Evolutionary conservation across 371 early-diverging fungal genomes (phyloP), one percentile per base, ranked within the genome.

Genomic region (Mucor lusitanicus): DNA sequence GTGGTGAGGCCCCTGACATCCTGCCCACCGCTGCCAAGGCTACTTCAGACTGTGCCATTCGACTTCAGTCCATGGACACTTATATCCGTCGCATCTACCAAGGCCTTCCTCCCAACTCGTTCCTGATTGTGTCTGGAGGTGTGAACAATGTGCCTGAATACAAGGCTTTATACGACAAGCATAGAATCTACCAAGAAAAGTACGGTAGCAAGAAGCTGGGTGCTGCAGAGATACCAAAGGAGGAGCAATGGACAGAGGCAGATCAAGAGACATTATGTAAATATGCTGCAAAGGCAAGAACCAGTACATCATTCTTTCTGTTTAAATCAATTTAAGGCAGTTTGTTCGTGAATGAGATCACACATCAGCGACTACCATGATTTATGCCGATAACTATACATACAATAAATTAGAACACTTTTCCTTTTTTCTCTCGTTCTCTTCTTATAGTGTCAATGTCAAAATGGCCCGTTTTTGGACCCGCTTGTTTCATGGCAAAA

Each of bases 101-200:
- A 23, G 62, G 67, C 0, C 50, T 86, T 35, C 87, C 87, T 0
- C 28, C 72, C 0, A 71, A 75, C 12, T 85, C 89, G 0, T 77
- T 79, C 4, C 55, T 88, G 13, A 61, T 87, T 27, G 65, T 87
- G 15, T 66, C 81, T 50, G 85, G 87, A 53, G 87, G 89, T 17
- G 75, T 76, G 15, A 79, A 83, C 44, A 73, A 87, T 46, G 68
- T 80, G 28, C 79, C 83, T 3, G 68, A 75, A 39, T 80, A 80
- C 44, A 64, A 72, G 67, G 56, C 28, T 79, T 54, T 72, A 11
- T 61, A 61, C 35, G 58, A 50, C 13, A 64, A 58, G 37, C 58
- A 61, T 35, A 55, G 37, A 56, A 30, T 32, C 5, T 64, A 55
- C 15, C 54, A 46, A 28, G 67, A 71, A 27, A 63, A 60, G 12